phyloP scores from a whole-genome alignment of 2,329 filamentous ascomycete genomes.

The Lomentospora prolificans region DNA sequence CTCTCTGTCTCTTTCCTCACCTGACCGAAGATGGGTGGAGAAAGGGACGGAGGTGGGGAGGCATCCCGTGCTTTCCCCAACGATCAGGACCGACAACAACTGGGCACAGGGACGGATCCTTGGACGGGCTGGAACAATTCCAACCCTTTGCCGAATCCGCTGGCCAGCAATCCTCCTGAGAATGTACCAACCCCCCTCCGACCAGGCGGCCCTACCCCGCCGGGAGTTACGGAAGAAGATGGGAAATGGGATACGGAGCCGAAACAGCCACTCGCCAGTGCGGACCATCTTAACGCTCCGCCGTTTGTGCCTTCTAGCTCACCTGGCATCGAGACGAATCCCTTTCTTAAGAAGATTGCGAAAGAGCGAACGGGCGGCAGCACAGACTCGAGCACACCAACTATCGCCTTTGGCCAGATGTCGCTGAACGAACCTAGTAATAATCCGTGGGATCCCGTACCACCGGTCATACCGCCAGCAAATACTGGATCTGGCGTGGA shows the following conservation, averaged over 20 bases:
- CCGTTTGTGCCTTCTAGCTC: conserved; percentile 7
- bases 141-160: no score
- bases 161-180: no score
- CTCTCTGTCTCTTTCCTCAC: neutral
- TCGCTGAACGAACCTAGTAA: conserved; percentile 29
- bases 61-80: neutral
- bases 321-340: conserved; percentile 36
- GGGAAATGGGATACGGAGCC: neutral
- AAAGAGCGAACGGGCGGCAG: conserved; percentile 9
- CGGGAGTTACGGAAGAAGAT: neutral
- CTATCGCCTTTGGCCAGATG: conserved; percentile 31
- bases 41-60: neutral
- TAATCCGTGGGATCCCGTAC: conserved; percentile 32
- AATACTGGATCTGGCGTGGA: conserved; percentile 21
- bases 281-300: neutral
- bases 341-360: conserved; percentile 40
- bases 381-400: conserved; percentile 15
- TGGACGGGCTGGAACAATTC: neutral
- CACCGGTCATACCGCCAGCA: no score
- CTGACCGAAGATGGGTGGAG: neutral
- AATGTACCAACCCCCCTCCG: conserved; percentile 22
- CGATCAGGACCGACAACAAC: neutral
- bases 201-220: conserved; percentile 16
- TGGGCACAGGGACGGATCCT: neutral
- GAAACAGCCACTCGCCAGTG: neutral